Evolutionary conservation across 2,329 filamentous ascomycete species (phyloP), one percentile per base, ranked within the genome.

Genomic region (Tolypocladium album): DNA sequence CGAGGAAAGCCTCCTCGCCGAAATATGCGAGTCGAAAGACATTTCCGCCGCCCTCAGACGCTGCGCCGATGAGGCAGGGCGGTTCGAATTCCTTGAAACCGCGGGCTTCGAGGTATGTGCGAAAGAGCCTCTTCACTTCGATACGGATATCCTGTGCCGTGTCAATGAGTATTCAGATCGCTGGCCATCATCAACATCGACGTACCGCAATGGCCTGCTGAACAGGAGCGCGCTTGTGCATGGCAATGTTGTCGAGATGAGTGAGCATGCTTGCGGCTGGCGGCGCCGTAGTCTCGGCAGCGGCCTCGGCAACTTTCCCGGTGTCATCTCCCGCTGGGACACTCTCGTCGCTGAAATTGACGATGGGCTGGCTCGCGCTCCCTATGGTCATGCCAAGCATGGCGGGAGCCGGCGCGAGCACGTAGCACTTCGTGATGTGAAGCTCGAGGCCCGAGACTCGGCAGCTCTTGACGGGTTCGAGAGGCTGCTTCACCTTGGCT

Each of bases 11-110:
- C 65, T 88, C 84, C 69, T 88, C 85, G 66, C 88, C 90, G 73
- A 97, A 97, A 77, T 97, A 97, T 52, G 88, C 87, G 67, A 97
- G 80, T 67, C 88, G 82, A 74, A 99, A 97, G 47, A 97, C 93
- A 71, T 93, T 95, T 66, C 87, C 87, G 65, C 94, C 94, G 68
- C 94, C 93, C 77, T 99, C 94, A 4, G 91, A 94, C 5, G 94
- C 89, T 17, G 93, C 89, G 57, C 88, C 92, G 59, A 96, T 90
- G 52, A 99, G 80, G 73, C 92, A 93, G 12, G 94, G 92, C 2
- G 92, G 89, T 72, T 96, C 90, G 69, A 97, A 92, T 73, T 90
- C 85, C 64, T 88, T 86, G 73, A 96, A 96, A 59, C 86, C 84
- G 61, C 83, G 83, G 64, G 83, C 80, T 62, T 87, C 81, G 66